Percentiles rank a stretch among this genome's conserved stretches.
phyloP scores from a whole-genome alignment of 495 filamentous ascomycete species.

The Daldinia childiae region DNA sequence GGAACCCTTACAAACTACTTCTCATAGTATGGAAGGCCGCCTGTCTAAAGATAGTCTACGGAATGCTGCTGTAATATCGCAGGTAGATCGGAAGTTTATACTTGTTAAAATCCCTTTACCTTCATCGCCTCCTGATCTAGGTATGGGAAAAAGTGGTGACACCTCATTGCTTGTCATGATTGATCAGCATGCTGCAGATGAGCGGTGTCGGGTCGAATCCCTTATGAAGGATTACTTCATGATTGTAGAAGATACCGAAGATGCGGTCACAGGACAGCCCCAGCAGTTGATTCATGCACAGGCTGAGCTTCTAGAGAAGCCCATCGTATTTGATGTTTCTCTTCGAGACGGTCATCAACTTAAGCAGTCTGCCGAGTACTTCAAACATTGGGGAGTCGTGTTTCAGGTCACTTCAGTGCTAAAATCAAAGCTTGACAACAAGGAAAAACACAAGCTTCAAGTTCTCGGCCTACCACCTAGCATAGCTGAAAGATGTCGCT shows the following conservation, averaged over 20 bases:
- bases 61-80: constrained; percentile 72
- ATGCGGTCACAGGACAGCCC: constrained; percentile 11
- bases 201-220: constrained; percentile 81
- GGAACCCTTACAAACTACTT: constrained; percentile 30
- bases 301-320: constrained; percentile 54
- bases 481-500: constrained; percentile 78
- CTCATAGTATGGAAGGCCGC: constrained; percentile 55
- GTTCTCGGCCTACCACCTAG: constrained; percentile 70
- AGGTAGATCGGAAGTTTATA: constrained; percentile 93
- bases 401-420: constrained; percentile 56
- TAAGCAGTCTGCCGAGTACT: constrained; percentile 60
- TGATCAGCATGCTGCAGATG: constrained; percentile 96
- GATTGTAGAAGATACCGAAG: not conserved
- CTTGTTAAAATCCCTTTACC: constrained; percentile 65
- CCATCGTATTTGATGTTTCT: constrained; percentile 70
- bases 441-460: constrained; percentile 46
- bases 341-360: constrained; percentile 67
- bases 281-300: constrained; percentile 23
- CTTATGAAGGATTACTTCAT: constrained; percentile 61
- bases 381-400: constrained; percentile 75
- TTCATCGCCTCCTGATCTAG: constrained; percentile 7
- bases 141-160: not conserved
- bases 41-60: constrained; percentile 74
- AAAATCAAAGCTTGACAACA: not conserved
- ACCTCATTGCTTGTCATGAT: constrained; percentile 71